Percentiles rank a stretch among this genome's conserved stretches.
These are phyloP conservation scores for Cutaneotrichosporon sp. DNA, from an alignment of 1,284 basidiomycete species.

Conservation along the genomic window DNA sequence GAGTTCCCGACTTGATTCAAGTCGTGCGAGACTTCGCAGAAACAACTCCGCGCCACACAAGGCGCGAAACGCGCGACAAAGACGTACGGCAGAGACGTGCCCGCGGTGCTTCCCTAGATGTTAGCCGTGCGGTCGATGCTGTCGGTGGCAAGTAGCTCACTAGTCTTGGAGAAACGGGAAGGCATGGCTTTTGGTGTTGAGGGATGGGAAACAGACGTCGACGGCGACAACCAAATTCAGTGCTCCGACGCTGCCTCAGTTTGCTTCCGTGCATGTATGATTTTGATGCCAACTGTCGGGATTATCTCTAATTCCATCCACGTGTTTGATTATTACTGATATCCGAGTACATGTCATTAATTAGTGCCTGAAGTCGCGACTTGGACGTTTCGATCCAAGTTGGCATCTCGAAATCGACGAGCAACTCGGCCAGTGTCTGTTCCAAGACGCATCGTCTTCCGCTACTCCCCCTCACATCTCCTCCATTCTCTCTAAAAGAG, in stretches of 20 bases:
- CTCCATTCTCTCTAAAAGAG: not conserved
- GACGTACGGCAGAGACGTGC: conserved; percentile 78
- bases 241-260: not conserved
- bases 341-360: not conserved
- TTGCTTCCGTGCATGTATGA: not conserved
- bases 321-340: not conserved
- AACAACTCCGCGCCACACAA: not conserved
- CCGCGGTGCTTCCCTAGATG: conserved; percentile 66
- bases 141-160: conserved; percentile 59
- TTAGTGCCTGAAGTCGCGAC: not conserved
- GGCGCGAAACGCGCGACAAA: not conserved
- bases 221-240: not conserved
- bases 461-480: not conserved
- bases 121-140: not conserved
- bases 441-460: not conserved
- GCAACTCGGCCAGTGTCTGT: not conserved
- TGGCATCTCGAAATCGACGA: not conserved
- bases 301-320: not conserved
- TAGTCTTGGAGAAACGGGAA: conserved; percentile 89
- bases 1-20: not conserved
- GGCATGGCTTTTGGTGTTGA: conserved; percentile 63
- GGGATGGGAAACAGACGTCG: not conserved
- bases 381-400: not conserved
- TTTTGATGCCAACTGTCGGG: not conserved
- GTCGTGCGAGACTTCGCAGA: not conserved